Percentiles rank a stretch among this genome's conserved stretches.
These are phyloP conservation scores for Hagleromyces aurorensis DNA, from an alignment of 805 yeast genomes.

Conservation along the genomic window DNA sequence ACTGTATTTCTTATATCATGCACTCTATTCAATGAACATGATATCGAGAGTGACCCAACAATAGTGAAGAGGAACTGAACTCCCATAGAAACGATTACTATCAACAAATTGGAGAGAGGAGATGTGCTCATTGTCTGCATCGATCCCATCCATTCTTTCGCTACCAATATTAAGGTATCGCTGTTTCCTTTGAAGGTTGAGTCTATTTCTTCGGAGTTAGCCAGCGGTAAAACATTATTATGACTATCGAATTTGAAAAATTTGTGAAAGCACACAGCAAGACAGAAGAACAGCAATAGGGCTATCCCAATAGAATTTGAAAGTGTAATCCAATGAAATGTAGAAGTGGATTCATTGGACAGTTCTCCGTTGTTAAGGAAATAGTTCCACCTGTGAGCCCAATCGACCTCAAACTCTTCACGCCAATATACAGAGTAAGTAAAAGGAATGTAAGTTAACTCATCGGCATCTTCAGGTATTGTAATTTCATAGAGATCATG, in stretches of 20 bases:
- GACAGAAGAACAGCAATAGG: constrained; percentile 51
- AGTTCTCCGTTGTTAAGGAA: constrained; percentile 50
- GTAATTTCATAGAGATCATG: constrained; percentile 50
- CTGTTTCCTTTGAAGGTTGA: constrained; percentile 12
- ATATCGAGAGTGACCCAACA: constrained; percentile 49
- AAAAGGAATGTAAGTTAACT: constrained; percentile 50
- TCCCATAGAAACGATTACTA: constrained; percentile 63
- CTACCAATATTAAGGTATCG: constrained; percentile 29
- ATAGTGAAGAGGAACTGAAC: constrained; percentile 61
- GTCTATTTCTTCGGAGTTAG: neutral
- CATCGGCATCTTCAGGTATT: constrained; percentile 31
- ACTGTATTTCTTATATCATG: constrained; percentile 65
- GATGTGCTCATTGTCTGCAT: constrained; percentile 46
- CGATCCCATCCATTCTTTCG: constrained; percentile 49
- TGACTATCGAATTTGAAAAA: constrained; percentile 22
- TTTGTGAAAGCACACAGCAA: constrained; percentile 46
- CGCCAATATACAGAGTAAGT: constrained; percentile 87
- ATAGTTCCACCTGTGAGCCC: constrained; percentile 66
- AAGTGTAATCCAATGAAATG: constrained; percentile 72
- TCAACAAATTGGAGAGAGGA: constrained; percentile 32
- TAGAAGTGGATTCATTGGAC: constrained; percentile 33
- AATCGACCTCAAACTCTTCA: constrained; percentile 60
- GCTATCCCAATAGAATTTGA: constrained; percentile 64
- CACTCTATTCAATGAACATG: constrained; percentile 51
- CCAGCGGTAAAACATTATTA: no score